Evolutionary conservation across 805 yeast genomes (phyloP).

Genomic region (Candida insectalens): DNA sequence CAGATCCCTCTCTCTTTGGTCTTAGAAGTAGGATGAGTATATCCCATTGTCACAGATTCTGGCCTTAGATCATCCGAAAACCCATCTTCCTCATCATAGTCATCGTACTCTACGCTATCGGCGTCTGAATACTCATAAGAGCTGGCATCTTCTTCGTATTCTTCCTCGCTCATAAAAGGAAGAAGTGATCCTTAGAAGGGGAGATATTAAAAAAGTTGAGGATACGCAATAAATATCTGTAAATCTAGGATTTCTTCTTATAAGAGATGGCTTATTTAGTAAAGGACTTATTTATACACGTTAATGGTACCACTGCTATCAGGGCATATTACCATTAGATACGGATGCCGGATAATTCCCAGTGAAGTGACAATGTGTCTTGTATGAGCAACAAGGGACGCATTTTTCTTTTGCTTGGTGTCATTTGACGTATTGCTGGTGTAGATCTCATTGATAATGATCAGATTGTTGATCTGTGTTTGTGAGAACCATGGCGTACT

Average conservation of each 20-base stretch:
- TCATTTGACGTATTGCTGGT: constrained; percentile 20
- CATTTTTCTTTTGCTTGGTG: constrained; percentile 5
- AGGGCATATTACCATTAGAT: constrained; percentile 49
- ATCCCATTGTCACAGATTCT: too few species aligned
- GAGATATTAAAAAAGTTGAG: too few species aligned
- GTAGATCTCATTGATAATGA: constrained; percentile 31
- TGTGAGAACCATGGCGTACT: constrained; percentile 15
- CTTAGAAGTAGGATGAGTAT: constrained; percentile 10
- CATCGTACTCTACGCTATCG: constrained; percentile 7
- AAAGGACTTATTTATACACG: constrained; percentile 34
- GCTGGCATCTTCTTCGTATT: constrained; percentile 13
- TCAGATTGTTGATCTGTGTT: constrained; percentile 28
- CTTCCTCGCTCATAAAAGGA: constrained; percentile 1
- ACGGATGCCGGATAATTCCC: constrained; percentile 4
- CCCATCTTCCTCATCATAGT: constrained; percentile 14
- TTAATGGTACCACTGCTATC: constrained; percentile 61
- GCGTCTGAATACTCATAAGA: constrained; percentile 9
- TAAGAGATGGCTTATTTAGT: neutral
- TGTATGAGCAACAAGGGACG: too few species aligned
- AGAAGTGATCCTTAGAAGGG: too few species aligned
- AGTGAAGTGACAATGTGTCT: too few species aligned
- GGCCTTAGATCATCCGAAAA: constrained; percentile 1
- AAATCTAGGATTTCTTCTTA: neutral
- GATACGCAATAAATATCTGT: too few species aligned
- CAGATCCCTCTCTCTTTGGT: constrained; percentile 14